These are phyloP conservation scores for Epichloe sp. DNA, from an alignment of 2,329 filamentous ascomycete genomes.

Conservation along the genomic window DNA sequence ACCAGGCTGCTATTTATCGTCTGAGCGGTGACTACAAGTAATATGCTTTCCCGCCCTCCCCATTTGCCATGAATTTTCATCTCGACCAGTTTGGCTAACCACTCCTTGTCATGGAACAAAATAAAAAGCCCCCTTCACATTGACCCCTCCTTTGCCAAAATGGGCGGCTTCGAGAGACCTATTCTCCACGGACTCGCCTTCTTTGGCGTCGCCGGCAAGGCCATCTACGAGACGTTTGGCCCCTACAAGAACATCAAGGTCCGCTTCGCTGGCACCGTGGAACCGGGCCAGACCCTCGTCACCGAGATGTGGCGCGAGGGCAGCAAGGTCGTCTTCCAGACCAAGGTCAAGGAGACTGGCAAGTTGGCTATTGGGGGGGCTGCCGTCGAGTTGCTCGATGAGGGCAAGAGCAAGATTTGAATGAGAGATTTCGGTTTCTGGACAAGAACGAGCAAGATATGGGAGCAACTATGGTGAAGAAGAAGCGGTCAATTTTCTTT, in stretches of 20 bases:
- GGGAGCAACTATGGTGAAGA: no score
- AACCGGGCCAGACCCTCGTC: conserved; percentile 77
- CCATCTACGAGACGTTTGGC: conserved; percentile 73
- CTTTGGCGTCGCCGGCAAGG: conserved; percentile 84
- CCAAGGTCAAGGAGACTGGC: conserved; percentile 82
- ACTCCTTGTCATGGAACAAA: no score
- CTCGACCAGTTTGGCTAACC: not conserved
- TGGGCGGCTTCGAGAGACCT: conserved; percentile 86
- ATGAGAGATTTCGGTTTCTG: no score
- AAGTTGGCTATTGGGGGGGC: conserved; percentile 76
- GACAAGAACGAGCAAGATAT: no score
- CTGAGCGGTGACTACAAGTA: conserved; percentile 92
- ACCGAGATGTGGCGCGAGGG: conserved; percentile 94
- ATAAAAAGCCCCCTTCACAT: conserved; percentile 65
- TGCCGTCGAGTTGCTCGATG: conserved; percentile 56
- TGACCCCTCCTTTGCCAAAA: conserved; percentile 85
- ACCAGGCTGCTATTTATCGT: conserved; percentile 88
- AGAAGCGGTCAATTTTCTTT: not conserved
- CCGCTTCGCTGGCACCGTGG: conserved; percentile 71
- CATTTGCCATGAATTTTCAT: not conserved
- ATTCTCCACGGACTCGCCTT: conserved; percentile 96
- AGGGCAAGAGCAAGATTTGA: conserved; percentile 17
- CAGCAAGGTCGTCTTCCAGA: conserved; percentile 68
- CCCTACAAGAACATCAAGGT: conserved; percentile 86
- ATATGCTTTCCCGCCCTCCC: conserved; percentile 20